Evolutionary conservation across 2,329 filamentous ascomycete species (phyloP).

Genomic region (Cordyceps tenuipes): DNA sequence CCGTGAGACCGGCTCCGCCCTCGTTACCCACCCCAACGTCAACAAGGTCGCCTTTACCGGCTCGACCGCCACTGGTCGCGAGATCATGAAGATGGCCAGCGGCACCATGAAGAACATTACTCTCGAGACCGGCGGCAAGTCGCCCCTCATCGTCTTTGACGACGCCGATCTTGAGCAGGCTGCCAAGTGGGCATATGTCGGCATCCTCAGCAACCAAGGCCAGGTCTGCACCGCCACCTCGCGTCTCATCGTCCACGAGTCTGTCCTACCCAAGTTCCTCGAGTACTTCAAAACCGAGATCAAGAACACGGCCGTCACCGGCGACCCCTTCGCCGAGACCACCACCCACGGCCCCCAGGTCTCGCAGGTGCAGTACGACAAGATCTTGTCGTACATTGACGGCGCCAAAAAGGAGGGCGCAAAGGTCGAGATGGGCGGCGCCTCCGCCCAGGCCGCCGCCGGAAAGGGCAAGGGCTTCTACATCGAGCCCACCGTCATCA

Average conservation of each 20-base stretch:
- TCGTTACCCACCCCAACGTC: conserved; percentile 59
- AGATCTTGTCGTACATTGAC: conserved; percentile 62
- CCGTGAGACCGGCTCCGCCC: conserved; percentile 56
- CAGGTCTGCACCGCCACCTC: conserved; percentile 60
- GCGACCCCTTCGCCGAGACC: conserved; percentile 59
- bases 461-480: conserved; percentile 36
- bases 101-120: conserved; percentile 58
- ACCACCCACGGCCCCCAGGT: conserved; percentile 72
- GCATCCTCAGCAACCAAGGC: conserved; percentile 53
- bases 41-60: conserved; percentile 77
- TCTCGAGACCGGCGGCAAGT: conserved; percentile 60
- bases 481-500: conserved; percentile 38
- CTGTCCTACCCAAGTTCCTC: conserved; percentile 55
- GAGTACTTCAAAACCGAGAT: conserved; percentile 51
- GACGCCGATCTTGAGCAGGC: conserved; percentile 60
- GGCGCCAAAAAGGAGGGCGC: conserved; percentile 63
- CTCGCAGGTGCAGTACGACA: conserved; percentile 61
- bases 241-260: conserved; percentile 55
- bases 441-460: conserved; percentile 27
- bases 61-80: conserved; percentile 60
- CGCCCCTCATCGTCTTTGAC: conserved; percentile 53
- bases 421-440: conserved; percentile 56
- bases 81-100: conserved; percentile 70
- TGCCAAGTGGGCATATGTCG: conserved; percentile 47
- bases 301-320: conserved; percentile 52